Base-by-base conservation (phyloP, 805 yeast genomes). In the Lachancea cidri region DNA sequence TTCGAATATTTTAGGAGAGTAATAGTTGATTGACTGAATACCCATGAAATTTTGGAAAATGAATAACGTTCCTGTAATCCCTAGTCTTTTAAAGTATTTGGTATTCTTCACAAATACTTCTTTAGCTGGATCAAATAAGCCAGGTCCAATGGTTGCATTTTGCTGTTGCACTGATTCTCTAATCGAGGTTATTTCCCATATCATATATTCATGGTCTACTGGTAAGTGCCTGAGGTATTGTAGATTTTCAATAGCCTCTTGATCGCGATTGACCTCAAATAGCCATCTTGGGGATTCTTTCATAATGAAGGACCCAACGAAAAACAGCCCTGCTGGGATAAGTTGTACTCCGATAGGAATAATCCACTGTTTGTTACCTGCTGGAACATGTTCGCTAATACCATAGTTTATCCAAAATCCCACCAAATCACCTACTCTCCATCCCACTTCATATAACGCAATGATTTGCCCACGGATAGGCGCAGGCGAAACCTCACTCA, bases 381-480 rank as follows among this genome's bases (percentile, higher is more conserved):
- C 34, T 4, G 52, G 43, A 9, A 66, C 58, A n/a, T 70, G 58
- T 33, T 57, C 57, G 29, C 60, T 52, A 14, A 71, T 71, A 4
- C 76, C 77, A 47, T 71, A 71, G 47, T 71, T 72, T 43, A 73
- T 71, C 72, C 74, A 73, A 52, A 68, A 73, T 1, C 74, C 76
- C 38, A 70, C 55, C 16, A 72, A 55, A 6, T 71, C 73, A 24
- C 75, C 76, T 17, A 70, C 57, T 49, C 72, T 72, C 75, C 77
- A 73, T 11, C 70, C 67, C 11, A 73, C 61, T 47, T 74, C 80
- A 56, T 68, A 74, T 42, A 65, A 58, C 2, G 73, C 75, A 31
- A 68, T 67, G 27, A 71, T 56, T 44, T 64, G 64, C 15, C 77
- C 78, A 52, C 77, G 59, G 31, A 70, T 65, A 3, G 68, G 57